Percentiles rank a stretch among this genome's conserved stretches.
Evolutionary conservation across 768 basidiomycete genomes (phyloP).

Genomic region (Zangia roseola): DNA sequence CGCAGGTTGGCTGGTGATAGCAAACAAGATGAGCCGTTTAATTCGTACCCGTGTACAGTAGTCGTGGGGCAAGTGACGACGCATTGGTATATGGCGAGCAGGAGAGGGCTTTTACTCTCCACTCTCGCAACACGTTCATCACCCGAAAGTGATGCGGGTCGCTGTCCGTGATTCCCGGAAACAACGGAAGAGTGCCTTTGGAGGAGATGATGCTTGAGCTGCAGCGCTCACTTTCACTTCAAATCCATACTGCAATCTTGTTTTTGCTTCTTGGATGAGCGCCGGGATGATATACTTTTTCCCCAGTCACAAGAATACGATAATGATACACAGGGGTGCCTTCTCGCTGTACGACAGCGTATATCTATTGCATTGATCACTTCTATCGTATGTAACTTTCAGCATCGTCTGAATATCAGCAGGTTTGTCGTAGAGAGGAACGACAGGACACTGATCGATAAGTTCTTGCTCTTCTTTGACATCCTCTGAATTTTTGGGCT

Average conservation of each 20-base stretch:
- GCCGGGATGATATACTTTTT: conserved; percentile 16
- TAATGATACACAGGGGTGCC: not conserved
- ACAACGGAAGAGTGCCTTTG: not conserved
- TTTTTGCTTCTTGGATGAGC: conserved; percentile 10
- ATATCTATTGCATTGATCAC: not conserved
- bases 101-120: conserved; percentile 4
- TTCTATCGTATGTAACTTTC: conserved; percentile 20
- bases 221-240: not conserved
- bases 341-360: not conserved
- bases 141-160: conserved; percentile 18
- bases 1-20: conserved; percentile 7
- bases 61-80: not conserved
- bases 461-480: not conserved
- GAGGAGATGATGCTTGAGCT: not conserved
- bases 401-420: conserved; percentile 16
- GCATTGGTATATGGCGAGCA: conserved; percentile 9
- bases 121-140: conserved; percentile 14
- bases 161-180: not conserved
- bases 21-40: not conserved
- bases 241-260: not conserved
- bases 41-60: conserved; percentile 1
- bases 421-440: conserved; percentile 15
- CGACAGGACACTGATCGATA: conserved; percentile 21
- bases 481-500: too few species aligned
- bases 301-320: conserved; percentile 14